Percentiles rank a stretch among this genome's conserved stretches.
phyloP scores from a whole-genome alignment of 768 basidiomycete species.

The Pisolithus microcarpus region DNA sequence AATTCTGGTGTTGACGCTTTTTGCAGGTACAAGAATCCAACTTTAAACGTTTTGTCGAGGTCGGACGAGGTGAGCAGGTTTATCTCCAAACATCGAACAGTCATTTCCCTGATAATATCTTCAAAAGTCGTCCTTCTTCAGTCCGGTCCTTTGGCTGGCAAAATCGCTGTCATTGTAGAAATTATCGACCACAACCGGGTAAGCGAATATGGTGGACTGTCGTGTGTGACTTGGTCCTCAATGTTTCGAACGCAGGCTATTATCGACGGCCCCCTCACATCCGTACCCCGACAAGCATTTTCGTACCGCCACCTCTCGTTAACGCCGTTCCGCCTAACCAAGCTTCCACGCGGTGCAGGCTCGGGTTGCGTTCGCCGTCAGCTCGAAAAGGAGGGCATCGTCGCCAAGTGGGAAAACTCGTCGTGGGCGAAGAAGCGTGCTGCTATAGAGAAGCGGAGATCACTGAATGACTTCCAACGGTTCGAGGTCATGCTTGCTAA shows the following conservation, averaged over 20 bases:
- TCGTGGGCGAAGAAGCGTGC: constrained; percentile 84
- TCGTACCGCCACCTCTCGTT: constrained; percentile 90
- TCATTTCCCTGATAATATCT: neutral
- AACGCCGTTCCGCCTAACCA: constrained; percentile 74
- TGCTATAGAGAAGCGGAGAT: constrained; percentile 64
- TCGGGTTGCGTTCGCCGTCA: constrained; percentile 77
- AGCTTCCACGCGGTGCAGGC: constrained; percentile 83
- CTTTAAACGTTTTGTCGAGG: constrained; percentile 97
- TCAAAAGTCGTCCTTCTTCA: constrained; percentile 80
- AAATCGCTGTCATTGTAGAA: constrained; percentile 92
- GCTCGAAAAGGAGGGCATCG: constrained; percentile 75
- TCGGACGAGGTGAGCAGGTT: constrained; percentile 71
- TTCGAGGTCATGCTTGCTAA: constrained; percentile 85
- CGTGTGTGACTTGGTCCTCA: neutral
- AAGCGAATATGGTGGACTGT: constrained; percentile 8
- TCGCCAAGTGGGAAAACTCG: constrained; percentile 85
- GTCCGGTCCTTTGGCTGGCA: constrained; percentile 75
- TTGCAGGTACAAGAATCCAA: constrained; percentile 57
- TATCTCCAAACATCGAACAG: neutral
- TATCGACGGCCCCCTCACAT: constrained; percentile 88
- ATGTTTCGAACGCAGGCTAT: constrained; percentile 56
- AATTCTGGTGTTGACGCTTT: neutral
- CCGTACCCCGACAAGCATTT: constrained; percentile 87
- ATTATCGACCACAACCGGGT: constrained; percentile 99
- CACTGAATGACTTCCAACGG: constrained; percentile 84